A percentile compares a stretch with the other conserved stretches of the same genome.
These are phyloP conservation scores for Ascosphaera apis DNA, from an alignment of 2,329 filamentous ascomycete genomes.

Conservation along the genomic window DNA sequence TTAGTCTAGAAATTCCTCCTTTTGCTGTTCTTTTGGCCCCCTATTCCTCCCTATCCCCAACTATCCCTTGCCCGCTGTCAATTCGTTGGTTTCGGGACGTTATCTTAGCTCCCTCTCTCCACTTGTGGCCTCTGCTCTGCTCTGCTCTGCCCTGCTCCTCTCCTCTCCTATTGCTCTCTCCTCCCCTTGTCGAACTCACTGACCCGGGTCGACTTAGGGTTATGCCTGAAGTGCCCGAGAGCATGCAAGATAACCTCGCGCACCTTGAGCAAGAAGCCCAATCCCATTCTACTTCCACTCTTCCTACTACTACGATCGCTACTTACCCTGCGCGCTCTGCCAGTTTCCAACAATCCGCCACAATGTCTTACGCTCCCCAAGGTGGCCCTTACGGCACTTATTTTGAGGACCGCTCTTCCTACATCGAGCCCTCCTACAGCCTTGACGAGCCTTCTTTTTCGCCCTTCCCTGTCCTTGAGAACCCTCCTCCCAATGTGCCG, in stretches of 20 bases:
- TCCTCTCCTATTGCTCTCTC: slow-evolving; percentile 3
- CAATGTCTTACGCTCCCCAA: slow-evolving; percentile 5
- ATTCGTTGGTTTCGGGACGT: slow-evolving; percentile 2
- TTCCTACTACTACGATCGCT: slow-evolving; percentile 17
- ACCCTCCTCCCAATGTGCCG: slow-evolving; percentile 65
- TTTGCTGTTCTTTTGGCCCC: too few relatives aligned
- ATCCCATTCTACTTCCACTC: slow-evolving; percentile 6
- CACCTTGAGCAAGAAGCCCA: slow-evolving; percentile 62
- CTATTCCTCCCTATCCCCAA: slow-evolving; percentile 1
- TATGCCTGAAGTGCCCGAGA: slow-evolving; percentile 86
- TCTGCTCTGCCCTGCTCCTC: slow-evolving; percentile 1
- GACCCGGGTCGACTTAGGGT: slow-evolving; percentile 32
- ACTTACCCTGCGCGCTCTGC: slow-evolving; percentile 9
- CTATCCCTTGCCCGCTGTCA: slow-evolving; percentile 1
- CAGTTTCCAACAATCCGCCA: slow-evolving; percentile 1
- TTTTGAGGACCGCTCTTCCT: slow-evolving; percentile 23
- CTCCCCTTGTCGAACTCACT: slow-evolving; percentile 7
- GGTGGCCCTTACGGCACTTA: too few relatives aligned
- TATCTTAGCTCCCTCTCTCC: background rate
- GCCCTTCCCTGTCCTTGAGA: slow-evolving; percentile 65
- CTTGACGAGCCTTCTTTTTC: slow-evolving; percentile 56
- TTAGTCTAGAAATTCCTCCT: slow-evolving; percentile 1
- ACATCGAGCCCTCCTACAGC: slow-evolving; percentile 24
- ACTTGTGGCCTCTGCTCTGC: slow-evolving; percentile 1
- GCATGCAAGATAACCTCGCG: slow-evolving; percentile 87